Base-by-base conservation (phyloP, 192 early-diverging fungal species). In the Pilaira anomala region DNA sequence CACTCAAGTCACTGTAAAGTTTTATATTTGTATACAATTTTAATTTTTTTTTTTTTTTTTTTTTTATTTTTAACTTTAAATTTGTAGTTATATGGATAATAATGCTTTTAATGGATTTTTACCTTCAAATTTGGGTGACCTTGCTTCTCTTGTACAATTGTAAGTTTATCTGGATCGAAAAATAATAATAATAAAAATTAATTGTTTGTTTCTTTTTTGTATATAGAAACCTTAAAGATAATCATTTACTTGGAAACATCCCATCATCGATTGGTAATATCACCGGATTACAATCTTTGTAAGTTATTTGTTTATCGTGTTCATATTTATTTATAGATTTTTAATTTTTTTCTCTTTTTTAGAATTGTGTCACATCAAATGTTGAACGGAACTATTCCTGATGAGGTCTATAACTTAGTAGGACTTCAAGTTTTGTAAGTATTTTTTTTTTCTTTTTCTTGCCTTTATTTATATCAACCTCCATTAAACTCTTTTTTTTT, bases 361-460 rank as follows among this genome's bases (percentile, higher is more conserved):
- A 69, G 67, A 49, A 25, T 12, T 8, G 19, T 69, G 21, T 62
- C 57, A 1, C 45, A 53, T 30, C 55, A 62, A 40, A 52, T 41
- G 46, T 29, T 72, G 22, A 72, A 59, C 39, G 70, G 59, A 2
- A 55, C 57, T 39, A 66, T 72, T 13, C 70, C 70, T 3, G 59
- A 62, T 33, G 52, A 64, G 2, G 46, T 72, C 14, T 64, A 53
- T 26, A 56, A 12, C 3, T 29, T 75, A 11, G 7, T 42, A 2
- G 62, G 63, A 22, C 49, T 75, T 36, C 29, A 49, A 52, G 39
- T 8, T 26, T 63, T 75, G 72, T 69, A 65, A 68, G 63, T 61
- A n/a, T n/a, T n/a, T n/a, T n/a, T n/a, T n/a, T n/a, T n/a, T n/a
- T n/a, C n/a, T 45, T 6, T 36, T 1, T 6, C 7, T 6, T 1